Evolutionary conservation across 106 monocot species (phyloP), one percentile per base, ranked within the genome.

Genomic region (Agapanthus africanus): DNA sequence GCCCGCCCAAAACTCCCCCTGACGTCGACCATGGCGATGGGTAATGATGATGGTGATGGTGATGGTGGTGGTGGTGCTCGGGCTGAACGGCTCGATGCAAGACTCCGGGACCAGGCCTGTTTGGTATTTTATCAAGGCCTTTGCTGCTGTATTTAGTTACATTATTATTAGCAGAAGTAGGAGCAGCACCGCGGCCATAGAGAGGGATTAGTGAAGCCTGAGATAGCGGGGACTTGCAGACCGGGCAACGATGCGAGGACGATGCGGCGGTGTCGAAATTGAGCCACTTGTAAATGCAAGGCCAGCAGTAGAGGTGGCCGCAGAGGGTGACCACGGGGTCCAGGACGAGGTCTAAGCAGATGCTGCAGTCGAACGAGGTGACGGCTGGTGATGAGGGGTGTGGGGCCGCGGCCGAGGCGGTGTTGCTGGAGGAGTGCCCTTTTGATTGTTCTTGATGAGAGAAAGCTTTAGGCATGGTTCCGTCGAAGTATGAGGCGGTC

Each of bases 231-330:
- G 74, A 52, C 23, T 74, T 74, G 66, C 74, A 74, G 2, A 74
- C 74, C 0, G 74, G 74, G 67, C 74, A 74, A 7, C 30, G n/a
- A 21, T 32, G 57, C 0, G 65, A 28, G 13, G 67, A 40, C 26
- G 27, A 7, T 11, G n/a, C 27, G 33, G 8, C 21, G 10, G 49
- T 47, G 14, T 41, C 67, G 19, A 71, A 9, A 14, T 73, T 56
- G 19, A 85, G 67, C 85, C 85, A 85, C 50, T 75, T 77, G 74
- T 68, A 64, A 11, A 85, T 71, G 78, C 85, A 85, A 0, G 77
- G 71, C 80, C 80, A 78, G 69, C 85, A 87, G 59, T 80, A 87
- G 59, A 87, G 87, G 46, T 87, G 87, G 19, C 87, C 87, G 65
- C 87, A 87, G 11, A 80, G 71, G 1, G 87, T 83, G 34, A 87